Evolutionary conservation across 2,329 filamentous ascomycete genomes (phyloP).

Genomic region (Achaetomium macrosporum): DNA sequence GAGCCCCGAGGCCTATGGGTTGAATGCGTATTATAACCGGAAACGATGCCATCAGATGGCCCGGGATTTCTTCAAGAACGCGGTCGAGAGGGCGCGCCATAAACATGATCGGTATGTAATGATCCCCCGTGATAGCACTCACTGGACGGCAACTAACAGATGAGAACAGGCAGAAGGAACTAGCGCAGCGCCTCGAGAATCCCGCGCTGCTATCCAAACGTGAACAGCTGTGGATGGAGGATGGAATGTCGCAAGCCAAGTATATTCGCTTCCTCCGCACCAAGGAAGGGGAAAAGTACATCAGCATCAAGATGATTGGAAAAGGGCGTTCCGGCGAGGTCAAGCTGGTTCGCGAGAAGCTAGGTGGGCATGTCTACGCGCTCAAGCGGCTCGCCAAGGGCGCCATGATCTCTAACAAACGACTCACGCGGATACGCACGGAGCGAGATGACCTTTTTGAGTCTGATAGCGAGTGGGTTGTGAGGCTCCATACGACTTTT

Average conservation of each 20-base stretch:
- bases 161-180: conserved; percentile 69
- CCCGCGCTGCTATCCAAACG: conserved; percentile 54
- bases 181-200: conserved; percentile 78
- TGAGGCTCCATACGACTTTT: conserved; percentile 96
- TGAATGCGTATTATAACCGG: no score
- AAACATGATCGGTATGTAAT: conserved; percentile 73
- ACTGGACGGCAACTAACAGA: not conserved
- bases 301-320: conserved; percentile 93
- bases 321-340: conserved; percentile 98
- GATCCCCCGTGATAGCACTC: no score
- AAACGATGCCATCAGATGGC: no score
- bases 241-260: conserved; percentile 74
- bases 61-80: no score
- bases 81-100: no score
- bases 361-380: conserved; percentile 93
- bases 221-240: conserved; percentile 54
- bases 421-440: conserved; percentile 90
- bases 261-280: conserved; percentile 92
- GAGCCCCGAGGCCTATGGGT: no score
- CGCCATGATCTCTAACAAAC: conserved; percentile 99
- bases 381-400: conserved; percentile 97
- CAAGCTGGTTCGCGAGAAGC: conserved; percentile 91
- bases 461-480: conserved; percentile 96
- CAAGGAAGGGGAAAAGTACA: conserved; percentile 89
- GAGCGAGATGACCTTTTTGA: conserved; percentile 96